Base-by-base conservation (phyloP, 441 rosid genomes). In the Breynia disticha region DNA sequence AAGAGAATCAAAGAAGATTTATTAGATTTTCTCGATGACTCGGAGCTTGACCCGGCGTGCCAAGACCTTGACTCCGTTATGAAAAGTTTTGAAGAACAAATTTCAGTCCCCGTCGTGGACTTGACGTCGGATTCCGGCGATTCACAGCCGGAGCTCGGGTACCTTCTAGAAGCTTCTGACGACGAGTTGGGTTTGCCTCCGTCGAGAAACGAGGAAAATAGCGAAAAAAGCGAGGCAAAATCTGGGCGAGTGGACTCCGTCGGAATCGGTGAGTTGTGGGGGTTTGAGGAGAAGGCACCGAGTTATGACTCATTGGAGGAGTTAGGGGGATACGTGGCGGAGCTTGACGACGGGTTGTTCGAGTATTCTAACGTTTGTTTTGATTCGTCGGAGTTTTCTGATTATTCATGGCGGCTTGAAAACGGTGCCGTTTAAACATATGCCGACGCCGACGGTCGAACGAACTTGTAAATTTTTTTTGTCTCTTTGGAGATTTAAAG, bases 171-270 rank as follows among this genome's bases (percentile, higher is more conserved):
- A 54, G 95, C 97, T 19, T 84, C 97, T 5, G 97, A 89, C 9
- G 89, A 84, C 17, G 97, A 89, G 79, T 88, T 89, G 0, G 97
- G 95, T 0, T 61, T 90, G 19, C 97, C 94, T 17, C 87, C 97
- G 1, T 64, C 79, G 28, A 47, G 41, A 0, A 39, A 48, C 21
- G 69, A 58, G 14, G 71, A 53, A 8, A 42, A 28, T 4, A 56
- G n/a, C n/a, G n/a, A 55, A 48, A 50, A 56, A 12, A 68, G 22
- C 8, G 65, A 47, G 48, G 43, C 64, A 7, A 87, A 77, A 44
- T 16, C 76, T 70, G 69, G 57, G 8, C 76, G 81, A 21, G 76
- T 62, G 0, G 72, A 59, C 48, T 68, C 73, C 3, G 60, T 76
- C 0, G 79, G 54, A 9, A 59, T 65, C 43, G 76, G 61, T 8